Evolutionary conservation across 805 yeast species (phyloP).

Genomic region (Saccharomycopsis fermentans): DNA sequence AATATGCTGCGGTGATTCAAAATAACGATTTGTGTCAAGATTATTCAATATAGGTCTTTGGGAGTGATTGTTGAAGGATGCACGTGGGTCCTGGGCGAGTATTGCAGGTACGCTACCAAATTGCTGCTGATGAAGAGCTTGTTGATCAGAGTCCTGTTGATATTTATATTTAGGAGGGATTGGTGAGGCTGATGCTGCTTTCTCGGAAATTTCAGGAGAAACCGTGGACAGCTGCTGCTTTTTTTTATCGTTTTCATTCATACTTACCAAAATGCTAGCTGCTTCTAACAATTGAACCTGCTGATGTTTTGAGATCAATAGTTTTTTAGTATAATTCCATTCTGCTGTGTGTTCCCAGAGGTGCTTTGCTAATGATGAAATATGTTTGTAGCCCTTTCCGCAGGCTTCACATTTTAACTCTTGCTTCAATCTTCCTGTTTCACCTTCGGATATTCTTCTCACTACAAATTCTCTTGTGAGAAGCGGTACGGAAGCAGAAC

Average conservation of each 20-base stretch:
- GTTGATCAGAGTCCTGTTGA: not conserved
- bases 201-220: not conserved
- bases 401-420: slow-evolving; percentile 84
- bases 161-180: not conserved
- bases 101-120: not conserved
- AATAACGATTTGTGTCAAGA: not conserved
- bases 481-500: slow-evolving; percentile 25
- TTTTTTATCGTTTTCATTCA: slow-evolving; percentile 37
- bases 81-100: not conserved
- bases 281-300: slow-evolving; percentile 78
- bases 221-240: not conserved
- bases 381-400: slow-evolving; percentile 85
- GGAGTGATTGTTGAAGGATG: not conserved
- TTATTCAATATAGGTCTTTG: not conserved
- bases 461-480: slow-evolving; percentile 64
- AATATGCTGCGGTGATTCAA: not conserved
- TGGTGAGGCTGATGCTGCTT: not conserved
- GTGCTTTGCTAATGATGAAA: slow-evolving; percentile 79
- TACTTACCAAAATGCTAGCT: slow-evolving; percentile 65
- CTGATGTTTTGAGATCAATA: slow-evolving; percentile 77
- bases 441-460: slow-evolving; percentile 77
- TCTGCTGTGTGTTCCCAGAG: slow-evolving; percentile 93
- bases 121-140: not conserved
- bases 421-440: slow-evolving; percentile 74
- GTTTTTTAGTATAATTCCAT: slow-evolving; percentile 79